Conservation (phyloP, 2,329 filamentous ascomycete genomes). For the Colletotrichum acutatum region DNA sequence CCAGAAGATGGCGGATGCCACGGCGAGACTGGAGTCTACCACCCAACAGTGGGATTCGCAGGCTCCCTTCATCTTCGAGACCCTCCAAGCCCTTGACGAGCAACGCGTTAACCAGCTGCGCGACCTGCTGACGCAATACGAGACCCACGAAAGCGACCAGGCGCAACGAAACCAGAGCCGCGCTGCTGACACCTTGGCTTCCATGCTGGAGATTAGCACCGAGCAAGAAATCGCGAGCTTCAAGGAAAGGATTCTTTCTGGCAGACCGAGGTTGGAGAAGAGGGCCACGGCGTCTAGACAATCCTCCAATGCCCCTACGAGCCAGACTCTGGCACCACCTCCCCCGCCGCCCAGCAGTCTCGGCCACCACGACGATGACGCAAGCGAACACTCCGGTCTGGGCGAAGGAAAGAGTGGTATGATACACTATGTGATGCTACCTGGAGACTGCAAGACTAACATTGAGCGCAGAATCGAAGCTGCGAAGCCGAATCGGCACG, state of each 20-base stretch:
- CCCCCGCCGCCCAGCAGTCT: slow-evolving; percentile 36
- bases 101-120: slow-evolving; percentile 88
- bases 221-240: slow-evolving; percentile 76
- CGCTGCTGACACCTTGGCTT: slow-evolving; percentile 83
- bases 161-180: slow-evolving; percentile 80
- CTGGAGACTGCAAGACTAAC: slow-evolving; percentile 37
- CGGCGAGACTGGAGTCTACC: slow-evolving; percentile 79
- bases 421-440: neutral
- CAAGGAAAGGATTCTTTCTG: slow-evolving; percentile 35
- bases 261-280: slow-evolving; percentile 48
- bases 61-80: slow-evolving; percentile 94
- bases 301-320: slow-evolving; percentile 49
- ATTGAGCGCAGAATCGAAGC: slow-evolving; percentile 60
- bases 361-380: slow-evolving; percentile 49
- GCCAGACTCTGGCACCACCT: slow-evolving; percentile 43
- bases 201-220: slow-evolving; percentile 87
- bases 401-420: slow-evolving; percentile 41
- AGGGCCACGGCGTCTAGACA: slow-evolving; percentile 53
- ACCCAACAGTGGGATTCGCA: slow-evolving; percentile 91
- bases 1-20: slow-evolving; percentile 81
- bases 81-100: slow-evolving; percentile 91
- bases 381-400: slow-evolving; percentile 57
- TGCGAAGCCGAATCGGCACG: slow-evolving; percentile 74
- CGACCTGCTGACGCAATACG: slow-evolving; percentile 89
- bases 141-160: slow-evolving; percentile 91